Conservation (phyloP, 768 basidiomycete genomes). For the Neoboletus brunneissimus region DNA sequence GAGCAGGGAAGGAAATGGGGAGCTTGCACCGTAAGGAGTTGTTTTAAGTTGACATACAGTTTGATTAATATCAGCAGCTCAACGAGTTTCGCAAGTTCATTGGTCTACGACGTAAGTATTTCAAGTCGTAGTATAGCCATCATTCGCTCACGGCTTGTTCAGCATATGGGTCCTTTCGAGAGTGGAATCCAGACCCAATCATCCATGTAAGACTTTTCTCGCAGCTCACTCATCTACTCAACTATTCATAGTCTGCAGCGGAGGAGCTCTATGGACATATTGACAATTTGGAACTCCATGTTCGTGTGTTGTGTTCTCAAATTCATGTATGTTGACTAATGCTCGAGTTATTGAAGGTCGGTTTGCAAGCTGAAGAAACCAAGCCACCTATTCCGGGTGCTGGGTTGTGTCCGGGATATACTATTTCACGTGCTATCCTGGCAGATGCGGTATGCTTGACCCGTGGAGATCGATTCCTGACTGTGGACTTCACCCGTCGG, state of each 20-base stretch:
- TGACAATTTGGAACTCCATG: slow-evolving; percentile 78
- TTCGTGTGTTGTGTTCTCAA: slow-evolving; percentile 29
- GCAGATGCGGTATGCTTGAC: slow-evolving; percentile 73
- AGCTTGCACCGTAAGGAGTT: slow-evolving; percentile 57
- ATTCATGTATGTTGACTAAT: not conserved
- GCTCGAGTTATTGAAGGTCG: slow-evolving; percentile 40
- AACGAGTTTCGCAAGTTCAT: slow-evolving; percentile 75
- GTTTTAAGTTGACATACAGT: not conserved
- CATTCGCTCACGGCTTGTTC: slow-evolving; percentile 8
- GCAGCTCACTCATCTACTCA: not conserved
- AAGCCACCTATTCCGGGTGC: slow-evolving; percentile 65
- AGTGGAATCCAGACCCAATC: slow-evolving; percentile 66
- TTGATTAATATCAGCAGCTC: slow-evolving; percentile 35
- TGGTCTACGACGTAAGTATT: slow-evolving; percentile 57
- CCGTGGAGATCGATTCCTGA: slow-evolving; percentile 78
- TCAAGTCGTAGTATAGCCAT: not conserved
- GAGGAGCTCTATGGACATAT: slow-evolving; percentile 65
- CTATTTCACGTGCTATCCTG: slow-evolving; percentile 81
- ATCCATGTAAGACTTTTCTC: slow-evolving; percentile 45
- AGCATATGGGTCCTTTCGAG: slow-evolving; percentile 63
- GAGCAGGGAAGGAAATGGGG: slow-evolving; percentile 67
- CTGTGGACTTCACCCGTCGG: slow-evolving; percentile 74
- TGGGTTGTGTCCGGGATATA: slow-evolving; percentile 79
- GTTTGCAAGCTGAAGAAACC: slow-evolving; percentile 69
- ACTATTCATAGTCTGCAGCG: slow-evolving; percentile 50